These are phyloP conservation scores for Testicularia cyperi DNA, from an alignment of 1,284 basidiomycete genomes.

Conservation along the genomic window DNA sequence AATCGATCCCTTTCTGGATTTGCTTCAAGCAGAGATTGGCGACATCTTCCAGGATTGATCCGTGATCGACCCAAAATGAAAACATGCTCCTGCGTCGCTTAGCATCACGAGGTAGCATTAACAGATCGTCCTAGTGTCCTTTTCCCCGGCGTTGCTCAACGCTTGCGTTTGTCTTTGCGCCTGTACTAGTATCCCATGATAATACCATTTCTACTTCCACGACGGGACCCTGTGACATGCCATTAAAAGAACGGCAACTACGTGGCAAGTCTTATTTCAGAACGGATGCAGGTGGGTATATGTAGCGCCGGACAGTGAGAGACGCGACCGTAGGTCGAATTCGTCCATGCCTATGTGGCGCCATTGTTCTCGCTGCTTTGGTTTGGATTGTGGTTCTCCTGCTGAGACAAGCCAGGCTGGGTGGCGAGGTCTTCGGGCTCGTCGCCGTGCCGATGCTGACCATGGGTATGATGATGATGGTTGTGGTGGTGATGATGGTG, in stretches of 20 bases:
- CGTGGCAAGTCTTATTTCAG: background rate
- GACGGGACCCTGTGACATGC: background rate
- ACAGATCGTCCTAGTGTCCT: too few species aligned
- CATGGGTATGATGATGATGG: constrained; percentile 1
- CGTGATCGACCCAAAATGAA: background rate
- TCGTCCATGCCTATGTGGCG: too few species aligned
- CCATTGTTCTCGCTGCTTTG: constrained; percentile 2
- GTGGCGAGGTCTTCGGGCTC: constrained; percentile 22
- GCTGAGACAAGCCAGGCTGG: constrained; percentile 31
- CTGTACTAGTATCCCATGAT: background rate
- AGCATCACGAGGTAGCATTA: too few species aligned
- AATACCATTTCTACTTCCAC: background rate
- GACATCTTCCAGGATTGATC: constrained; percentile 27
- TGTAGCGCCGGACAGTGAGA: too few species aligned
- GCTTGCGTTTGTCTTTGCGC: too few species aligned
- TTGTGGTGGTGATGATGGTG: constrained; percentile 8
- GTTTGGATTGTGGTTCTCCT: constrained; percentile 40
- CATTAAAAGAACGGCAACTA: background rate
- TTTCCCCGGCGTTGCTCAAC: too few species aligned
- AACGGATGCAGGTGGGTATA: too few species aligned
- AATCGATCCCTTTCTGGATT: background rate
- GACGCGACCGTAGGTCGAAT: too few species aligned
- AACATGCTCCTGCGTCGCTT: too few species aligned
- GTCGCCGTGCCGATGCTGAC: background rate
- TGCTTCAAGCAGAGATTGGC: constrained; percentile 28